These are phyloP conservation scores for Mortierella claussenii DNA, from an alignment of 192 early-diverging fungal genomes.

Conservation along the genomic window DNA sequence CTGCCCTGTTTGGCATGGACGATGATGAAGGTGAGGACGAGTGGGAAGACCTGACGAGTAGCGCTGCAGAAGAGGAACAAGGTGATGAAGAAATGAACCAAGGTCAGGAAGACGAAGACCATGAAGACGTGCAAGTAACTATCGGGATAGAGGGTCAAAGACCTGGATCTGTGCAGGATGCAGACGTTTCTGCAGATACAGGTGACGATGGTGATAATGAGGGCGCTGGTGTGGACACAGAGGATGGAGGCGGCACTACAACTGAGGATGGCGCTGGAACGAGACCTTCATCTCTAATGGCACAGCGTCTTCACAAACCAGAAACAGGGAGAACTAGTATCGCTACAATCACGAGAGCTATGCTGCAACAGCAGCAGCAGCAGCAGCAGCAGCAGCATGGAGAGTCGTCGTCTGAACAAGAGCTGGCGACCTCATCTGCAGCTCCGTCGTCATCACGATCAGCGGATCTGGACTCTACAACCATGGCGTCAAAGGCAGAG, in stretches of 20 bases:
- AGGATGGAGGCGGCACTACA: conserved; percentile 37
- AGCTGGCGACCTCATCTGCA: not conserved
- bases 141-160: too few species aligned
- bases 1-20: conserved; percentile 42
- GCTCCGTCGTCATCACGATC: not conserved
- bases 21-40: conserved; percentile 44
- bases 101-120: not conserved
- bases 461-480: not conserved
- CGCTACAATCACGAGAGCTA: not conserved
- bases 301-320: not conserved
- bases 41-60: conserved; percentile 29
- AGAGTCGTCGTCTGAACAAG: conserved; percentile 32
- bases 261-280: conserved; percentile 17
- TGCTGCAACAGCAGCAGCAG: not conserved
- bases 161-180: not conserved
- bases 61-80: conserved; percentile 3
- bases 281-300: not conserved
- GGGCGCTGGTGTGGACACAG: conserved; percentile 30
- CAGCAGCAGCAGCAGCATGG: not conserved
- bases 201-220: conserved; percentile 41
- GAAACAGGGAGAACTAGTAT: not conserved
- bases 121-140: too few species aligned
- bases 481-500: not conserved
- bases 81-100: conserved; percentile 8
- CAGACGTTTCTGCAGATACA: conserved; percentile 27